Percentiles rank a stretch among this genome's conserved stretches.
Evolutionary conservation across 139 green algal species (phyloP).

Genomic region (Chlamydomonas urium): DNA sequence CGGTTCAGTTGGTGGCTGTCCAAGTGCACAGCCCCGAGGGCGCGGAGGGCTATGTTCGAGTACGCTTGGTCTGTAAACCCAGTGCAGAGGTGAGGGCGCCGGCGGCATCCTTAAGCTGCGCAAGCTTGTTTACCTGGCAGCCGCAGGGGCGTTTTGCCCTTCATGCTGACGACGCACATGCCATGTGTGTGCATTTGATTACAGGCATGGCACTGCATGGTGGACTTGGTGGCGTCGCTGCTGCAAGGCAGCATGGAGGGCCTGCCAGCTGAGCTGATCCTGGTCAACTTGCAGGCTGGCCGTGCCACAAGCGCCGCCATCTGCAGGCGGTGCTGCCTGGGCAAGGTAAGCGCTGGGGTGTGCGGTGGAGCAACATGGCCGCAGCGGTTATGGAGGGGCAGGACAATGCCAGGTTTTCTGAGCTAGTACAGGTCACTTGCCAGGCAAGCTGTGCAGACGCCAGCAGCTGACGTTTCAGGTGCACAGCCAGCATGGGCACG

Average conservation of each 20-base stretch:
- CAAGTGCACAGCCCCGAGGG: not conserved
- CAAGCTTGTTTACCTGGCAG: not conserved
- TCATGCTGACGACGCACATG: not conserved
- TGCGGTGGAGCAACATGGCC: not conserved
- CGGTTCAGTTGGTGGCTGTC: too few relatives aligned
- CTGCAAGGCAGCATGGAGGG: slow-evolving; percentile 16
- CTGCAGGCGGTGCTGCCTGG: slow-evolving; percentile 15
- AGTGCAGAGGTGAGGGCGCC: not conserved
- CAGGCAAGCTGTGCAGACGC: not conserved
- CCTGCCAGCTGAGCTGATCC: slow-evolving; percentile 18
- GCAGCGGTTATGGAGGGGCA: not conserved
- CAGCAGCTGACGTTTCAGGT: not conserved
- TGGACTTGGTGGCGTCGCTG: slow-evolving; percentile 6
- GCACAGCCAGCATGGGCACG: not conserved
- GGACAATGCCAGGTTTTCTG: not conserved
- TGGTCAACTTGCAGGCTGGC: slow-evolving; percentile 26
- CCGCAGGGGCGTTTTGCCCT: not conserved
- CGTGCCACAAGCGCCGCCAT: slow-evolving; percentile 20
- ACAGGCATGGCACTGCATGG: slow-evolving; percentile 22
- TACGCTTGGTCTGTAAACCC: not conserved
- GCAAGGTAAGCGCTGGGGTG: slow-evolving; percentile 13
- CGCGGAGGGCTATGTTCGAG: not conserved
- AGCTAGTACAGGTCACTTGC: not conserved
- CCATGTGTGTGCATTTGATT: not conserved
- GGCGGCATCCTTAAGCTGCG: not conserved